Percentiles rank a stretch among this genome's conserved stretches.
Conservation (phyloP, 768 basidiomycete genomes). For the Lenzites betulinus region DNA sequence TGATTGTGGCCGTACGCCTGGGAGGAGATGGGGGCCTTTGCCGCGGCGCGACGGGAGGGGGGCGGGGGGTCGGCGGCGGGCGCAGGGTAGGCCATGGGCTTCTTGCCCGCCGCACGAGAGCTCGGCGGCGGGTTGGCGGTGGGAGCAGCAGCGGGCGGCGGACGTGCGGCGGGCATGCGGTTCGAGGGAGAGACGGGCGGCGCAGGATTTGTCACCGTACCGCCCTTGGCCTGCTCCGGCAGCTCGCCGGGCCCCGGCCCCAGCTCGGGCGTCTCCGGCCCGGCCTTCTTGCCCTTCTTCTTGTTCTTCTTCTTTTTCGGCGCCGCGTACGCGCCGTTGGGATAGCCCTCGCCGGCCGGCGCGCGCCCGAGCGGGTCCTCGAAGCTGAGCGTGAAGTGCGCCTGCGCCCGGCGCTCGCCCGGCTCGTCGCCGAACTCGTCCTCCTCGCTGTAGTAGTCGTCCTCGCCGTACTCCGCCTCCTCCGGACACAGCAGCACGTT, state of each 20-base stretch:
- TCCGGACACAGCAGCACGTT: slow-evolving; percentile 41
- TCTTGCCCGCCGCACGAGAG: slow-evolving; percentile 88
- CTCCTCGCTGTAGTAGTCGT: slow-evolving; percentile 51
- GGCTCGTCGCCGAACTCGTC: slow-evolving; percentile 43
- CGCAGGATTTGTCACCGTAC: slow-evolving; percentile 37
- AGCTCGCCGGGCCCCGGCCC: slow-evolving; percentile 26
- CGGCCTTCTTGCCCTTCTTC: slow-evolving; percentile 23
- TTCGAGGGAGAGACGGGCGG: slow-evolving; percentile 40
- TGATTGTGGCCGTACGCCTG: slow-evolving; percentile 53
- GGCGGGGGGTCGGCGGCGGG: slow-evolving; percentile 39
- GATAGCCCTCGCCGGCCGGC: slow-evolving; percentile 23
- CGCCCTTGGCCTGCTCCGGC: slow-evolving; percentile 19
- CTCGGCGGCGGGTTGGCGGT: slow-evolving; percentile 58
- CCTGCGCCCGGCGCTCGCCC: slow-evolving; percentile 31
- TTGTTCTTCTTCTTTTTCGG: slow-evolving; percentile 23
- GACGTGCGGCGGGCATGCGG: slow-evolving; percentile 46
- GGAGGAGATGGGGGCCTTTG: slow-evolving; percentile 57
- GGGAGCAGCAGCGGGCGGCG: slow-evolving; percentile 39
- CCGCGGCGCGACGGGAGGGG: slow-evolving; percentile 40
- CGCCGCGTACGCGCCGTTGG: slow-evolving; percentile 18
- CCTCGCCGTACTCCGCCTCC: slow-evolving; percentile 41
- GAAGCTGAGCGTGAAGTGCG: slow-evolving; percentile 45
- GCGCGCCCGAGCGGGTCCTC: slow-evolving; percentile 30
- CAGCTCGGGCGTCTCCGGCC: slow-evolving; percentile 24
- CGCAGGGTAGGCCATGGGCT: slow-evolving; percentile 78